Conservation (phyloP, 2,329 filamentous ascomycete species). For the Colletotrichum eremochloae region DNA sequence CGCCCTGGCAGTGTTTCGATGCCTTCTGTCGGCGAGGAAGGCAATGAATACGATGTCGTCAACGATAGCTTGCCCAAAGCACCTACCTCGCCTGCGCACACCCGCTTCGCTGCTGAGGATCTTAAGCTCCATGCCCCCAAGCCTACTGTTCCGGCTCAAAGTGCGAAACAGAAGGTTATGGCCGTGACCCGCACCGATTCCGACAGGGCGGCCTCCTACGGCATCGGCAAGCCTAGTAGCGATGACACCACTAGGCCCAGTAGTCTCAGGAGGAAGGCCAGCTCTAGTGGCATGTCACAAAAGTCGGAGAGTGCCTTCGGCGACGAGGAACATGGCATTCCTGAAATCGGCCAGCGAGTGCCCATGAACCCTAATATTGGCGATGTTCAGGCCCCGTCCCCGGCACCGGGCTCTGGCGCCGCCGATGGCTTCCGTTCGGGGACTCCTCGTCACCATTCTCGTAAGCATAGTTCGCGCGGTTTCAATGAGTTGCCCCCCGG, state of each 20-base stretch:
- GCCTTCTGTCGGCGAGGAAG: conserved; percentile 90
- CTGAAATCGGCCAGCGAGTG: conserved; percentile 91
- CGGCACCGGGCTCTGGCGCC: conserved; percentile 66
- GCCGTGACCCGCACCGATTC: conserved; percentile 92
- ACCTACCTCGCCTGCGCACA: conserved; percentile 74
- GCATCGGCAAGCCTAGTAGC: conserved; percentile 77
- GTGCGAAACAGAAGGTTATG: conserved; percentile 86
- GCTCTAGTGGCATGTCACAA: conserved; percentile 67
- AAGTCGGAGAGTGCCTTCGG: conserved; percentile 45
- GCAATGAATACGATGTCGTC: conserved; percentile 82
- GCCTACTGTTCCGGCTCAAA: conserved; percentile 84
- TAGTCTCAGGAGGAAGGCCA: conserved; percentile 70
- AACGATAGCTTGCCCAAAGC: conserved; percentile 58
- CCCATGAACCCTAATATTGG: conserved; percentile 94
- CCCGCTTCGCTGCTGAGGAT: conserved; percentile 82
- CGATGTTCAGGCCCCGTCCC: conserved; percentile 95
- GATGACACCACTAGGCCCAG: conserved; percentile 59
- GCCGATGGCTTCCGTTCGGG: conserved; percentile 54
- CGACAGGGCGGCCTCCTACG: conserved; percentile 85
- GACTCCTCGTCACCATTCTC: conserved; percentile 68
- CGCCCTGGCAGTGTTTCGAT: conserved; percentile 84
- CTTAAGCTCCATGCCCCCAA: conserved; percentile 90
- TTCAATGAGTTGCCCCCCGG: conserved; percentile 81
- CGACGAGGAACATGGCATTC: conserved; percentile 88
- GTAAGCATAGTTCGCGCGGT: conserved; percentile 80